Base-by-base conservation (phyloP, 495 filamentous ascomycete genomes). In the Terfezia boudieri region DNA sequence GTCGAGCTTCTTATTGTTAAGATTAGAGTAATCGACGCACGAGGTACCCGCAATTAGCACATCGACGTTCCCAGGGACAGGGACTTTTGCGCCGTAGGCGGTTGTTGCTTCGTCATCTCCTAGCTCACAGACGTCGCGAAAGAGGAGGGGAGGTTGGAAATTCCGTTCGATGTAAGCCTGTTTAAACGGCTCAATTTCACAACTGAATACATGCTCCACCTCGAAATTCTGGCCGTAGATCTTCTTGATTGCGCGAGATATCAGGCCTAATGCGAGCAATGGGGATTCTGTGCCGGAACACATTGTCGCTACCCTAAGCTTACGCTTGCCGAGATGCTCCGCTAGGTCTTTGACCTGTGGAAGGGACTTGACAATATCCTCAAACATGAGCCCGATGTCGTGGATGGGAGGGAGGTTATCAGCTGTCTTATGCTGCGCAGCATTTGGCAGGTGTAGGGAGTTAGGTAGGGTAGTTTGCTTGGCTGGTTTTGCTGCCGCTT, bases 261-360 rank as follows among this genome's bases (percentile, higher is more conserved):
- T 59, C 59, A 79, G 68, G 41, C 75, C 68, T 46, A 88, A 61
- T 0, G 80, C 81, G 3, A 88, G 68, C 8, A 93, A 66, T 10
- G 86, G 86, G 32, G 76, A 78, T 58, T 93, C 86, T 0, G 86
- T 90, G 4, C 86, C 86, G 10, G 83, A 88, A 60, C 84, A 93
- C 62, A 87, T 76, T 0, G 86, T 93, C 1, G 73, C 84, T 22
- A 89, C 73, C 2, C 73, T 73, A 9, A 89, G 60, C 36, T 68
- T 67, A 43, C 71, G 63, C 14, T 62, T 58, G 11, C 68, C 64
- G 1, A 77, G 56, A 23, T 63, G 59, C 4, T 62, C 53, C 12
- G 77, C 52, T 32, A 71, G 65, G 2, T 65, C 48, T 8, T 37
- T 20, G 37, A 65, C 48, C 9, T 22, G 43, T 9, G 59, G 57